A percentile compares a stretch with the other conserved stretches of the same genome.
These are phyloP conservation scores for Trichoderma afroharzianum DNA, from an alignment of 2,329 filamentous ascomycete species.

Conservation along the genomic window DNA sequence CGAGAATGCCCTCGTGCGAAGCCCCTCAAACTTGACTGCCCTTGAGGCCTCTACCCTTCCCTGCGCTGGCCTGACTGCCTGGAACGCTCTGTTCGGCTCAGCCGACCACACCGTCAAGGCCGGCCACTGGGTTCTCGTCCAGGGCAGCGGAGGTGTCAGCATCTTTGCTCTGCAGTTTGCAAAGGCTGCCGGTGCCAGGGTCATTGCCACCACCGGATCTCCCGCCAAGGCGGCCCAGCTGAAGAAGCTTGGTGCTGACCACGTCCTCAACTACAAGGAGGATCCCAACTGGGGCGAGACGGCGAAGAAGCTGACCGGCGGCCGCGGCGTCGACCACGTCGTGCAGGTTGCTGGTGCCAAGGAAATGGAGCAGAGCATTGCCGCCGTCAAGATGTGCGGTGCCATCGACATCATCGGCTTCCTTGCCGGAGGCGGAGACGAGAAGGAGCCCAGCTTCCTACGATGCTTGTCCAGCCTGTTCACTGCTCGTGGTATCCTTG, in stretches of 20 bases:
- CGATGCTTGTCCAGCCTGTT: constrained; percentile 32
- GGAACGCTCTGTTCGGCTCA: constrained; percentile 63
- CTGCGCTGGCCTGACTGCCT: constrained; percentile 61
- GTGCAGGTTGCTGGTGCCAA: constrained; percentile 46
- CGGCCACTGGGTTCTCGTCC: constrained; percentile 59
- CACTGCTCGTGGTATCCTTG: constrained; percentile 45
- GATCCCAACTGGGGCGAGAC: constrained; percentile 44
- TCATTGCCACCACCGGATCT: constrained; percentile 48
- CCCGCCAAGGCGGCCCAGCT: constrained; percentile 42
- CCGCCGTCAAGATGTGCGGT: constrained; percentile 44
- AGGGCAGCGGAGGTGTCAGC: constrained; percentile 68
- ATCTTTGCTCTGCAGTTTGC: constrained; percentile 62
- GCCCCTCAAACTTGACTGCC: constrained; percentile 53
- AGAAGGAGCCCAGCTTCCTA: constrained; percentile 31
- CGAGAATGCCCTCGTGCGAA: constrained; percentile 62
- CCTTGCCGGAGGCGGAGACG: constrained; percentile 27
- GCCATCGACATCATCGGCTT: constrained; percentile 42
- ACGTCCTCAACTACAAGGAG: constrained; percentile 49
- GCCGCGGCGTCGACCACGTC: constrained; percentile 45
- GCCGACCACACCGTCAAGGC: constrained; percentile 44
- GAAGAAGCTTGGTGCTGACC: constrained; percentile 45
- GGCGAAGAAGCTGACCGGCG: constrained; percentile 41
- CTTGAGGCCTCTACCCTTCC: constrained; percentile 55
- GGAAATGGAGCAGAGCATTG: constrained; percentile 44
- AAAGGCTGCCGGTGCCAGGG: constrained; percentile 45